Conservation (phyloP, 495 filamentous ascomycete species). For the Massariosphaeria phaeospora region DNA sequence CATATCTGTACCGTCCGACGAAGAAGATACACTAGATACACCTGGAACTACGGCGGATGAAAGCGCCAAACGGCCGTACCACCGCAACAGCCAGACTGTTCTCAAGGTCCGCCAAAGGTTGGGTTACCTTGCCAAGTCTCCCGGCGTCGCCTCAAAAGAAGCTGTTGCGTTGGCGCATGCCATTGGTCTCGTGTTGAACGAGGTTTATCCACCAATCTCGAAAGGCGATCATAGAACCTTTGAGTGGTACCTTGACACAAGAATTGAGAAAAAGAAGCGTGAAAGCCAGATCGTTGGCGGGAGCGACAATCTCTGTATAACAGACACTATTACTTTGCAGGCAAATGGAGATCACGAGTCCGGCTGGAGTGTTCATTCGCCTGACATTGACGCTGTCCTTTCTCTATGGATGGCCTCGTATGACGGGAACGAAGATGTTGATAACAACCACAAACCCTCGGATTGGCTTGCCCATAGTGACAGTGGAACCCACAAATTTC, state of each 20-base stretch:
- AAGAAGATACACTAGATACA: background rate
- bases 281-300: too few relatives aligned
- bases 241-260: background rate
- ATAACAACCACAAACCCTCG: background rate
- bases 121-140: background rate
- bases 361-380: background rate
- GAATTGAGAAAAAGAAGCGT: background rate
- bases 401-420: constrained; percentile 3
- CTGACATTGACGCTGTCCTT: background rate
- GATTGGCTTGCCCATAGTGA: background rate
- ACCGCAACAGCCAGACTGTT: background rate
- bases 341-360: background rate
- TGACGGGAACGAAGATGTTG: background rate
- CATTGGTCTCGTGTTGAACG: background rate
- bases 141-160: background rate
- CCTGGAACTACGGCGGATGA: background rate
- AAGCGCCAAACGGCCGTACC: background rate
- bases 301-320: too few relatives aligned
- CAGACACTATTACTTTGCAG: background rate
- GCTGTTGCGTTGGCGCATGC: background rate
- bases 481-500: background rate
- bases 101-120: background rate
- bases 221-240: background rate
- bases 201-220: background rate
- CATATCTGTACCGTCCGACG: background rate